Conservation (phyloP, 2,329 filamentous ascomycete species). For the Nothomitra cinnamomea region DNA sequence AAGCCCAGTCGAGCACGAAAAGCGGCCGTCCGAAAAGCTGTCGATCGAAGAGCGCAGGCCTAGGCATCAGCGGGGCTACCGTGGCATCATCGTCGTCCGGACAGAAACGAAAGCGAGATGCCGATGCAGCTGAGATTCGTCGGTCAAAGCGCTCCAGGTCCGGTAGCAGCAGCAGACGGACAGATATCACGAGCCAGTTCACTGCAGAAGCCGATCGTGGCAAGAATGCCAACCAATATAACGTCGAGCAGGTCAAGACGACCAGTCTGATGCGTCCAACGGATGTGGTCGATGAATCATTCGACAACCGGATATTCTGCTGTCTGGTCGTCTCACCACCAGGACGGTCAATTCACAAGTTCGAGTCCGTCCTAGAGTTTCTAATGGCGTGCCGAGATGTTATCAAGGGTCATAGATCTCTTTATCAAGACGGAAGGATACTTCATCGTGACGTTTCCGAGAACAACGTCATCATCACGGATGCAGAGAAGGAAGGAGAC, state of each 20-base stretch:
- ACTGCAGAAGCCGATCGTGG: too few species aligned
- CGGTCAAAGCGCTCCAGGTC: too few species aligned
- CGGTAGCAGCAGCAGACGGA: too few species aligned
- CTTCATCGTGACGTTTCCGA: slow-evolving; percentile 19
- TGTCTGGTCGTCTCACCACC: slow-evolving; percentile 19
- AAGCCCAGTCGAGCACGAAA: slow-evolving; percentile 16
- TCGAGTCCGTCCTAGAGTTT: slow-evolving; percentile 17
- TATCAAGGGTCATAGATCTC: slow-evolving; percentile 14
- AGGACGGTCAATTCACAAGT: slow-evolving; percentile 15
- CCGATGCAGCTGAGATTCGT: too few species aligned
- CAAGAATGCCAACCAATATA: too few species aligned
- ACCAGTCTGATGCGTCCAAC: too few species aligned
- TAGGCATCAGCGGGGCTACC: slow-evolving; percentile 12
- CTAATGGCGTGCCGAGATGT: slow-evolving; percentile 20
- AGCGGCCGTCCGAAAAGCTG: slow-evolving; percentile 8
- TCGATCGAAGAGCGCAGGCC: slow-evolving; percentile 8
- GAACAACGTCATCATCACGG: slow-evolving; percentile 23
- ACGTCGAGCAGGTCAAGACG: too few species aligned
- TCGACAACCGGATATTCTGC: too few species aligned
- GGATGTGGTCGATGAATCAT: too few species aligned
- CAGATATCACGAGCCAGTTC: too few species aligned
- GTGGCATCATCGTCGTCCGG: slow-evolving; percentile 14
- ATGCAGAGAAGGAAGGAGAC: slow-evolving; percentile 8
- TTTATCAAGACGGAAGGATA: slow-evolving; percentile 11
- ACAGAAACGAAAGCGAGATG: too few species aligned